phyloP scores from a whole-genome alignment of 2,329 filamentous ascomycete species.

The Fusarium subtropicale region DNA sequence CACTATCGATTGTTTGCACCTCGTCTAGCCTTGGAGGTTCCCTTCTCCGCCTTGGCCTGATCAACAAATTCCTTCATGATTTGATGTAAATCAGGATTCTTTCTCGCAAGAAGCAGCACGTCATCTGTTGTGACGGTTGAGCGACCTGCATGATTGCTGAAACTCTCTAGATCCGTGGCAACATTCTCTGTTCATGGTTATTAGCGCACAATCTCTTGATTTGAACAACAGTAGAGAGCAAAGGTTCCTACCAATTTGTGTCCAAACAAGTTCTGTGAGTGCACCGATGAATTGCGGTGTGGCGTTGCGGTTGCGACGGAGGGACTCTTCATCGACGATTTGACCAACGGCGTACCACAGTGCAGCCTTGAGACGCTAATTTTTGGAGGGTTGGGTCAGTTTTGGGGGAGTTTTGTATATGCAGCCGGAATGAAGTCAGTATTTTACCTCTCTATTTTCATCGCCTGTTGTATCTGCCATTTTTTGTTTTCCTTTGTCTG shows the following conservation, averaged over 20 bases:
- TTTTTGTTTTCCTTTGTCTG: slow-evolving; percentile 2
- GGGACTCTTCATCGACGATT: slow-evolving; percentile 86
- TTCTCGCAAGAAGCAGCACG: slow-evolving; percentile 84
- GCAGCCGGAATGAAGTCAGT: no score
- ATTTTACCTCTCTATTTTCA: slow-evolving; percentile 54
- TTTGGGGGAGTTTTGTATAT: neutral
- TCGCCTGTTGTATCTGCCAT: slow-evolving; percentile 52
- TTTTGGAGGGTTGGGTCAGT: neutral
- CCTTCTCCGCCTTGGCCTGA: slow-evolving; percentile 61
- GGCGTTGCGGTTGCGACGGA: slow-evolving; percentile 75
- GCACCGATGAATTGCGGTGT: slow-evolving; percentile 92
- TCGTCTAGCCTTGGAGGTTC: slow-evolving; percentile 41
- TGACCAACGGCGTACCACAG: slow-evolving; percentile 87
- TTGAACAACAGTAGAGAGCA: neutral
- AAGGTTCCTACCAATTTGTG: slow-evolving; percentile 76
- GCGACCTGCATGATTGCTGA: slow-evolving; percentile 80
- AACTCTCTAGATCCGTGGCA: slow-evolving; percentile 67
- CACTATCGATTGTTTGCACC: slow-evolving; percentile 52
- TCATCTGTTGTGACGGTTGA: slow-evolving; percentile 86
- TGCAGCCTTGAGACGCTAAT: slow-evolving; percentile 82
- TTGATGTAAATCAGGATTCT: slow-evolving; percentile 85
- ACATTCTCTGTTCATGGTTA: slow-evolving; percentile 60
- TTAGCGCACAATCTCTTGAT: slow-evolving; percentile 1
- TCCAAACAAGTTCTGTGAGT: slow-evolving; percentile 87
- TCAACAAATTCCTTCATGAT: slow-evolving; percentile 79